Percentiles rank a stretch among this genome's conserved stretches.
Conservation (phyloP, 768 basidiomycete genomes). For the Boletus rex-veris region DNA sequence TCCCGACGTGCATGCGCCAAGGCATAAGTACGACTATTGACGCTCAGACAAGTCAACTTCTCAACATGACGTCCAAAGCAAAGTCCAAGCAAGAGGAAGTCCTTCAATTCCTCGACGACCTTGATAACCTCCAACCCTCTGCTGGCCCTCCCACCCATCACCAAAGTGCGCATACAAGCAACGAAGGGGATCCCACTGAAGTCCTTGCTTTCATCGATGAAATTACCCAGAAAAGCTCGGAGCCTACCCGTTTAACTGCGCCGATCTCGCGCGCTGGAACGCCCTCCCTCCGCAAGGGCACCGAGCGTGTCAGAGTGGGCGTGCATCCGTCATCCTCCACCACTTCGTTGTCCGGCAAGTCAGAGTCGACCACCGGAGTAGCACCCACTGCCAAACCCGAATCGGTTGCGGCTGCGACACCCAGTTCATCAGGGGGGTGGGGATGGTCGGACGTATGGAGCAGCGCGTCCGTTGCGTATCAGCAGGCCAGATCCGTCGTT, state of each 20-base stretch:
- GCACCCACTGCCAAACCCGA: slow-evolving; percentile 20
- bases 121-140: slow-evolving; percentile 72
- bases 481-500: slow-evolving; percentile 83
- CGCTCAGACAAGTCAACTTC: not conserved
- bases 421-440: slow-evolving; percentile 44
- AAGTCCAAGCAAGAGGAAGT: slow-evolving; percentile 88
- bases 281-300: slow-evolving; percentile 69
- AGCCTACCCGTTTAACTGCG: slow-evolving; percentile 60
- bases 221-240: slow-evolving; percentile 87
- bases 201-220: slow-evolving; percentile 93
- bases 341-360: slow-evolving; percentile 38
- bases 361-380: slow-evolving; percentile 28
- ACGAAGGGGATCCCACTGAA: slow-evolving; percentile 70
- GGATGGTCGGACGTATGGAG: slow-evolving; percentile 92
- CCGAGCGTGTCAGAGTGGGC: slow-evolving; percentile 70
- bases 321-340: slow-evolving; percentile 40
- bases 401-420: slow-evolving; percentile 10
- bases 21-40: not conserved
- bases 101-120: slow-evolving; percentile 88
- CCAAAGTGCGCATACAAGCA: slow-evolving; percentile 27
- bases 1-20: not conserved
- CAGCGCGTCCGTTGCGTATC: slow-evolving; percentile 78
- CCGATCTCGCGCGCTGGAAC: slow-evolving; percentile 63
- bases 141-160: slow-evolving; percentile 24
- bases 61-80: slow-evolving; percentile 41